These are phyloP conservation scores for Colletotrichum cordylinicola DNA, from an alignment of 2,329 filamentous ascomycete species.

Conservation along the genomic window DNA sequence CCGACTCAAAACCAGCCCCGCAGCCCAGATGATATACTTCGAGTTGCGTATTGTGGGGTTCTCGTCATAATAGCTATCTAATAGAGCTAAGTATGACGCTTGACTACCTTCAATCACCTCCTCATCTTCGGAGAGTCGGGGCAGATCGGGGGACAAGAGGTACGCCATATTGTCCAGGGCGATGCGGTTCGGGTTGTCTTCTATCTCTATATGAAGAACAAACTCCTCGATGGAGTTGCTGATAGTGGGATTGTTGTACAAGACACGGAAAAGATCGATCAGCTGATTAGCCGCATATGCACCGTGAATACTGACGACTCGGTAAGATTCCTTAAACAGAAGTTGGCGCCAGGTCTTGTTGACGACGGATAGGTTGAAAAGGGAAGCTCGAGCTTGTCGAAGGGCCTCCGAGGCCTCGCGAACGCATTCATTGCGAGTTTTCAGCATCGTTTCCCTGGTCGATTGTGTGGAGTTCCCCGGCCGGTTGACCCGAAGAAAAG, in stretches of 20 bases:
- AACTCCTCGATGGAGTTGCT: not conserved
- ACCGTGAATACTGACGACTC: not conserved
- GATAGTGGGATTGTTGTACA: rapidly evolving
- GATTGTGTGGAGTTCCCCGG: not conserved
- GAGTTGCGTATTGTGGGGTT: not conserved
- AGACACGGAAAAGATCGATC: not conserved
- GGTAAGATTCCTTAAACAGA: not conserved
- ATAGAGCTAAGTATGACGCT: no score
- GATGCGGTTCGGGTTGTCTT: not conserved
- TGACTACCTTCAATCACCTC: no score
- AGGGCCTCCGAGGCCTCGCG: rapidly evolving
- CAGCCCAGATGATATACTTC: not conserved
- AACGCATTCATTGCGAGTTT: no score
- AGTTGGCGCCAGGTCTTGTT: not conserved
- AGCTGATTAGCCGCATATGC: not conserved
- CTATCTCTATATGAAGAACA: not conserved
- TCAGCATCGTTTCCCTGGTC: not conserved
- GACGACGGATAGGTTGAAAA: not conserved
- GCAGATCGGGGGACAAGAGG: not conserved
- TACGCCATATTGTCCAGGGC: not conserved
- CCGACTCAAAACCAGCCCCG: not conserved
- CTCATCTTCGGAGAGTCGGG: not conserved
- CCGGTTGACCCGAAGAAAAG: not conserved
- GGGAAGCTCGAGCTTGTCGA: not conserved
- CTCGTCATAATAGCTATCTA: no score